Base-by-base conservation (phyloP, 352 stramenopile genomes). In the Pythium rishiriense region DNA sequence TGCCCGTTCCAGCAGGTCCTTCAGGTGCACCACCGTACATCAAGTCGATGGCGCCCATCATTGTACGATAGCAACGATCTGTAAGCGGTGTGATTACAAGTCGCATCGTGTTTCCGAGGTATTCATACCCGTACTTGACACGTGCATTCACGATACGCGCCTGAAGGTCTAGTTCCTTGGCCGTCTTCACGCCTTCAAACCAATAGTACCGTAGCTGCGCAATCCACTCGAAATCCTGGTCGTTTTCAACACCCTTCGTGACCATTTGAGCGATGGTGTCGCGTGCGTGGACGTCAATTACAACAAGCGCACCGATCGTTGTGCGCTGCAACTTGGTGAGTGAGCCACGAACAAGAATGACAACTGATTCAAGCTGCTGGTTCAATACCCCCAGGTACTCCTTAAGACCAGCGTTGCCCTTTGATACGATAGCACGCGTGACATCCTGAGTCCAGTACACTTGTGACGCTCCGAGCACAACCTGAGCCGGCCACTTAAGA, bases 371-470 rank as follows among this genome's bases (percentile, higher is more conserved):
- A 3, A 98, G 75, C 56, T 97, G 88, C 4, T 73, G 49, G 52
- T 97, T 98, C 17, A 98, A 77, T 43, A 81, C 72, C 31, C 92
- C 58, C 3, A 96, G 69, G 51, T 97, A 97, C 19, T 82, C 64
- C 41, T 87, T 75, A 11, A 98, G 74, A 0, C 82, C 90, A 7
- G 70, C 71, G 28, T 87, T 85, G 7, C 83, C 87, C 17, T 85
- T 86, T 15, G 66, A 67, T 19, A 79, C 82, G 64, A 98, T 94
- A 4, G 92, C 85, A 22, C 81, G 69, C 4, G 92, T 96, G 12
- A 98, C 92, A 53, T 98, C 88, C 45, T 93, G 79, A 1, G 95
- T 98, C 95, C 95, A 98, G 67, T 96, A 98, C 10, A 98, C 87
- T 62, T 97, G 90, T 4, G 84, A 97, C 3, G 89, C 90, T 6